Percentiles rank a stretch among this genome's conserved stretches.
Evolutionary conservation across 768 basidiomycete species (phyloP).

Genomic region (Russula sp.): DNA sequence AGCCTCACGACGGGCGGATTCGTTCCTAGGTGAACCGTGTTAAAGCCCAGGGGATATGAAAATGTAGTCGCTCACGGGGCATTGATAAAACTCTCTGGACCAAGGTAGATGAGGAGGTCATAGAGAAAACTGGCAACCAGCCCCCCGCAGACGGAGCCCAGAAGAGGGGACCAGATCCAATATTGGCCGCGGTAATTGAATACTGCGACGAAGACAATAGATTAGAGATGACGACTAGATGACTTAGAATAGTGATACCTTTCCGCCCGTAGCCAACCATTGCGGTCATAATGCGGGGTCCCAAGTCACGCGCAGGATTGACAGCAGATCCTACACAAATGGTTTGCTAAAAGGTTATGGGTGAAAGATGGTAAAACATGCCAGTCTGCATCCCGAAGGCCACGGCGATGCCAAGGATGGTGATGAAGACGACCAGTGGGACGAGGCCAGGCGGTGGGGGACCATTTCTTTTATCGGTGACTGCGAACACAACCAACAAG

Average conservation of each 20-base stretch:
- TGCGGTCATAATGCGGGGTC: conserved; percentile 47
- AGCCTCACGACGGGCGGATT: conserved; percentile 4
- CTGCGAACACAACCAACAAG: conserved; percentile 46
- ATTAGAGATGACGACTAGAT: not conserved
- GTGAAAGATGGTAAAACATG: not conserved
- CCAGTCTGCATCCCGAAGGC: conserved; percentile 57
- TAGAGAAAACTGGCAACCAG: conserved; percentile 50
- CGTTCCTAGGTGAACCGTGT: conserved; percentile 1
- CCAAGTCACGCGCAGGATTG: conserved; percentile 69
- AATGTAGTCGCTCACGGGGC: conserved; percentile 38
- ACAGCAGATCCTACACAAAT: conserved; percentile 44
- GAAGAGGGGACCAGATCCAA: too few species aligned
- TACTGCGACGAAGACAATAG: too few species aligned
- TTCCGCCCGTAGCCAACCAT: too few species aligned
- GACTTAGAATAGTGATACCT: not conserved
- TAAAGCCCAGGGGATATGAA: not conserved
- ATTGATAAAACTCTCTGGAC: conserved; percentile 50
- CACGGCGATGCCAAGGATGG: conserved; percentile 52
- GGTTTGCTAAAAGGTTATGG: not conserved
- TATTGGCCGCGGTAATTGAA: too few species aligned
- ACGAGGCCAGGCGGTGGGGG: conserved; percentile 46
- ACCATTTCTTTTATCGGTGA: conserved; percentile 13
- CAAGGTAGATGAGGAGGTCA: conserved; percentile 52
- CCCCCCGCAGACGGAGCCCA: conserved; percentile 49
- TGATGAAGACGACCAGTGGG: conserved; percentile 50